Evolutionary conservation across 352 stramenopile species (phyloP), one percentile per base, ranked within the genome.

Genomic region (Thalassiosira mediterranea): DNA sequence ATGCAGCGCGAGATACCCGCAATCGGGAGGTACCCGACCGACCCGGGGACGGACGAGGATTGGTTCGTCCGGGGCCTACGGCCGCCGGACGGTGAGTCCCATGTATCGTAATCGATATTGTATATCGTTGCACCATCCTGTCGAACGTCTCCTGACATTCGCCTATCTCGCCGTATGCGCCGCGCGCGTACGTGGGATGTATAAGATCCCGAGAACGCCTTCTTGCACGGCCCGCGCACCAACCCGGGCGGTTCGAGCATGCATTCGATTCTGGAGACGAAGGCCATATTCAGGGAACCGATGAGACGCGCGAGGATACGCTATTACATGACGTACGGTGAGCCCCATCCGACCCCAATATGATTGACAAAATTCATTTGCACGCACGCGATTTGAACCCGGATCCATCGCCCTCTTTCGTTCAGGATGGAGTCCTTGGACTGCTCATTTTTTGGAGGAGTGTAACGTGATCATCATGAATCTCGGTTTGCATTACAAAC

Each of bases 381-480:
- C n/a, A n/a, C n/a, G n/a, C n/a, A n/a, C n/a, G n/a, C n/a, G n/a
- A n/a, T n/a, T n/a, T n/a, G n/a, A n/a, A n/a, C n/a, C n/a, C n/a
- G n/a, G n/a, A n/a, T n/a, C n/a, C n/a, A n/a, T n/a, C n/a, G n/a
- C n/a, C n/a, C n/a, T n/a, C n/a, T n/a, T n/a, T n/a, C n/a, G n/a
- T n/a, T n/a, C n/a, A n/a, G n/a, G n/a, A n/a, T 75, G 29, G 65
- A 59, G 19, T 61, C 58, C 52, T 37, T 75, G 65, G 65, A 75
- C 64, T 28, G 32, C 25, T 46, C 32, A 32, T 49, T 66, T 66
- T 2, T 52, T 66, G 57, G 57, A 66, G 37, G 57, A 66, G n/a
- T 66, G 65, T 15, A 59, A 59, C 32, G 32, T 75, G 7, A 53
- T 67, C 10, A 26, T 75, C n/a, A 57, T 67, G 53, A 75, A 75